Base-by-base conservation (phyloP, 1,284 basidiomycete species). In the Dichomitus squalens region DNA sequence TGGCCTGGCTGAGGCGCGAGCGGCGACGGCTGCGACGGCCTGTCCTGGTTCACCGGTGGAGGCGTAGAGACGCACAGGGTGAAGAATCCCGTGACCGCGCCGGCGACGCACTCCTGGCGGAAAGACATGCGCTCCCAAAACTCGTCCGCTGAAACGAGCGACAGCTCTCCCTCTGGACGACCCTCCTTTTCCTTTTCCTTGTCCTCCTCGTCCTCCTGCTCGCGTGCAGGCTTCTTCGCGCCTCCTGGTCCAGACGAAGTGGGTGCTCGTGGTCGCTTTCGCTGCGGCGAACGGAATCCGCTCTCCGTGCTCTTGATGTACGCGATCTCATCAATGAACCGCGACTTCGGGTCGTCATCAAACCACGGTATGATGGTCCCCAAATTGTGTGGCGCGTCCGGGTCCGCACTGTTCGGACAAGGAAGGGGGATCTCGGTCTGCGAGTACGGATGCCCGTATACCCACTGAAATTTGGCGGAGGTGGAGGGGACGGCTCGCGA, bases 101-200 rank as follows among this genome's bases (percentile, higher is more conserved):
- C 81, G 61, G 87, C 79, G 43, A 90, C 83, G 69, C 95, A 97
- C 72, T 98, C 95, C 69, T 97, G 95, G 33, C 95, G 82, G 74
- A 92, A 96, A 25, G 90, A 93, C 90, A 98, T 95, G 14, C 93
- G 81, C 72, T 95, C 93, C 92, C 94, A 96, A 73, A 95, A 98
- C 69, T 96, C 94, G 49, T 88, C 88, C 29, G 83, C 69, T 0
- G 76, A 71, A 59, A 89, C 86, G 61, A 77, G 80, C 20, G 70
- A 73, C 46, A 90, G 73, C 66, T 87, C 83, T 43, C 82, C 85
- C 27, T 61, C 44, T 12, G 62, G 60, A 27, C 55, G 61, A 6
- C 49, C 55, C 14, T 34, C 53, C 21, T 62, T 60, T 12, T 64
- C 65, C 61, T 68, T 48, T 47, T 71, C 66, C 60, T 75, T 71